Percentiles rank a stretch among this genome's conserved stretches.
Conservation (phyloP, 352 stramenopile genomes). For the Albugo candida region DNA sequence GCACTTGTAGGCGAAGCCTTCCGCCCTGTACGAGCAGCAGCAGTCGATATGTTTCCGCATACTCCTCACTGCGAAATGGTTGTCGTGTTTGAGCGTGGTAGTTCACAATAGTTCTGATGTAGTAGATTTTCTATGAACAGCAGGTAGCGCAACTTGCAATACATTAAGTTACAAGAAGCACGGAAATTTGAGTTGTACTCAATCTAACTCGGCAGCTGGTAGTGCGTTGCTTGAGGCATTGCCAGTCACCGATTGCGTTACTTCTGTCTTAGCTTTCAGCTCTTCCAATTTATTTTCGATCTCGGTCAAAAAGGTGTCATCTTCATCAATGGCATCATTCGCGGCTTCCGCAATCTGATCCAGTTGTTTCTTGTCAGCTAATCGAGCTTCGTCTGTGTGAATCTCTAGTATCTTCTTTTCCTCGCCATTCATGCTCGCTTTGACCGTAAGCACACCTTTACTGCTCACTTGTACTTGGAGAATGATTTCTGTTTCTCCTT, state of each 20-base stretch:
- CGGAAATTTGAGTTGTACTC: background rate
- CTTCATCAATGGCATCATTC: constrained; percentile 65
- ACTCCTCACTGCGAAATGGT: constrained; percentile 97
- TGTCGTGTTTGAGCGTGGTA: constrained; percentile 88
- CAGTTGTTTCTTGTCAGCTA: constrained; percentile 34
- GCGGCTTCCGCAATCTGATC: constrained; percentile 65
- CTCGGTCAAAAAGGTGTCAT: constrained; percentile 51
- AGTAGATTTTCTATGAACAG: background rate
- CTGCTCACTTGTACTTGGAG: constrained; percentile 85
- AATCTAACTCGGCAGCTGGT: background rate
- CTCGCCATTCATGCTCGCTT: constrained; percentile 30
- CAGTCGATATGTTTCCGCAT: constrained; percentile 98
- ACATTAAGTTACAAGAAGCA: too few relatives aligned
- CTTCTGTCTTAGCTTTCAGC: constrained; percentile 18
- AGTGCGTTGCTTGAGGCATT: background rate
- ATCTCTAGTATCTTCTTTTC: constrained; percentile 62
- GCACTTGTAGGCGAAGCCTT: constrained; percentile 84
- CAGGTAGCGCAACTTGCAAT: too few relatives aligned
- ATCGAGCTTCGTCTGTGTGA: constrained; percentile 44
- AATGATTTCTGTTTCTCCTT: constrained; percentile 84
- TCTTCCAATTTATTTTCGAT: constrained; percentile 48
- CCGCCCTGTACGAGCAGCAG: constrained; percentile 77
- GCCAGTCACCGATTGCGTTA: constrained; percentile 11
- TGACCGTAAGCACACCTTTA: constrained; percentile 90
- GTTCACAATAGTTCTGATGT: background rate